These are phyloP conservation scores for Neospora caninum DNA, from an alignment of 169 alveolate genomes.

Conservation along the genomic window DNA sequence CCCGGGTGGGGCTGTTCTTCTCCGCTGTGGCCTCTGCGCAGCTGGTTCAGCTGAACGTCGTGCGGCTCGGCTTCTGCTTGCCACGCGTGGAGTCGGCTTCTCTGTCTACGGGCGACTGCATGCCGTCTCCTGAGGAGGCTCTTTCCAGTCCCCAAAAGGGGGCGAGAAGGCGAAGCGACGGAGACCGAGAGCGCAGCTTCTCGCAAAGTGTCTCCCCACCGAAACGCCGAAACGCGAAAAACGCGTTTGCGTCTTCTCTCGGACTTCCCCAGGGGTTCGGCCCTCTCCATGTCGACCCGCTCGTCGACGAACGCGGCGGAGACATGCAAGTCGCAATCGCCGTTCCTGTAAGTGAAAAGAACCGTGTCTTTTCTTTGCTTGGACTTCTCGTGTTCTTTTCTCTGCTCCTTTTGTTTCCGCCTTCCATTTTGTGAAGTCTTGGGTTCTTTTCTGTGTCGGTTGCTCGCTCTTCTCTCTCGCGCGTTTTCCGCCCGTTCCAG, in stretches of 20 bases:
- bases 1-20: neutral
- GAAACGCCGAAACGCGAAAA: neutral
- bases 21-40: neutral
- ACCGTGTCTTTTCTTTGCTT: neutral
- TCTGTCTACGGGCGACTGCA: neutral
- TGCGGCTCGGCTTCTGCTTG: constrained; percentile 12
- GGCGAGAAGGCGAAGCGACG: neutral
- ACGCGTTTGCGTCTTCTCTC: neutral
- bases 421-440: neutral
- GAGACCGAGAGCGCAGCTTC: neutral
- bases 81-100: neutral
- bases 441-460: no score
- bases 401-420: neutral
- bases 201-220: neutral
- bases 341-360: constrained; percentile 29
- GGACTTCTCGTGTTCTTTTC: neutral
- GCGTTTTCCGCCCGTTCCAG: neutral
- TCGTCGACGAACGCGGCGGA: constrained; percentile 54
- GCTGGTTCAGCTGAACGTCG: constrained; percentile 16
- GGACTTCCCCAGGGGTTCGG: neutral
- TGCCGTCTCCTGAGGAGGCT: neutral
- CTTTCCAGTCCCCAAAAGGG: neutral
- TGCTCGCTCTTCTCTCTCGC: neutral
- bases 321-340: constrained; percentile 54
- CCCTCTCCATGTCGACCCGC: constrained; percentile 18